Percentiles rank a stretch among this genome's conserved stretches.
Evolutionary conservation across 768 basidiomycete genomes (phyloP).

Genomic region (Agaricus subrufescens): DNA sequence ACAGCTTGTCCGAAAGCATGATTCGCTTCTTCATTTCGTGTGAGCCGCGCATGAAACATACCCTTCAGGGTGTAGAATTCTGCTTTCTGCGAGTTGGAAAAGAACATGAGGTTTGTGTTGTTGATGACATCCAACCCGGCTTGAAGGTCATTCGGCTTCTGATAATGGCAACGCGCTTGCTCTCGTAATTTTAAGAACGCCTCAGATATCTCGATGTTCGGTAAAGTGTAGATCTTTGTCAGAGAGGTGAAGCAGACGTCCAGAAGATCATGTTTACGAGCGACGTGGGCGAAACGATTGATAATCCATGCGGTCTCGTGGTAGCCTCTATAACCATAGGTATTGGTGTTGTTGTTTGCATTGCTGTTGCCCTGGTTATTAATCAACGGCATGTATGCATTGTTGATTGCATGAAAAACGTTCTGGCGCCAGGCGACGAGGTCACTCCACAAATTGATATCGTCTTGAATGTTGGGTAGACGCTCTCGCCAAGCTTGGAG

Average conservation of each 20-base stretch:
- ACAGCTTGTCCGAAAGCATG: constrained; percentile 92
- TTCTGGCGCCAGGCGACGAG: constrained; percentile 99
- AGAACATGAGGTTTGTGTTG: constrained; percentile 98
- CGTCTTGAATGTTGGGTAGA: constrained; percentile 91
- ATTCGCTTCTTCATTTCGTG: constrained; percentile 85
- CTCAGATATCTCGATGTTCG: constrained; percentile 99
- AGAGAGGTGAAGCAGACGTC: constrained; percentile 94
- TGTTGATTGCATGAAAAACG: constrained; percentile 96
- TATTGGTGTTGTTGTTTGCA: constrained; percentile 59
- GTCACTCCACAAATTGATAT: constrained; percentile 98
- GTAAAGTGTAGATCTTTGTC: constrained; percentile 96
- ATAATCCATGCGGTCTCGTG: constrained; percentile 99
- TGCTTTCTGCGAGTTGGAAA: constrained; percentile 90
- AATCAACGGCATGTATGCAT: constrained; percentile 91
- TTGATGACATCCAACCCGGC: constrained; percentile 98
- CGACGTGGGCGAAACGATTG: constrained; percentile 98
- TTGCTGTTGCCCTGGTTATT: constrained; percentile 47
- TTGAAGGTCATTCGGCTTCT: constrained; percentile 88
- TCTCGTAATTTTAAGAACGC: constrained; percentile 98
- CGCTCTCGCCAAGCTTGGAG: constrained; percentile 97
- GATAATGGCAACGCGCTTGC: constrained; percentile 97
- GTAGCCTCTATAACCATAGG: constrained; percentile 91
- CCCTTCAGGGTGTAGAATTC: constrained; percentile 99
- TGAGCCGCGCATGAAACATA: constrained; percentile 92
- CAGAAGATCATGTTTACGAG: constrained; percentile 91